These are phyloP conservation scores for Sporobolomyces pararoseus DNA, from an alignment of 768 basidiomycete species.

Conservation along the genomic window DNA sequence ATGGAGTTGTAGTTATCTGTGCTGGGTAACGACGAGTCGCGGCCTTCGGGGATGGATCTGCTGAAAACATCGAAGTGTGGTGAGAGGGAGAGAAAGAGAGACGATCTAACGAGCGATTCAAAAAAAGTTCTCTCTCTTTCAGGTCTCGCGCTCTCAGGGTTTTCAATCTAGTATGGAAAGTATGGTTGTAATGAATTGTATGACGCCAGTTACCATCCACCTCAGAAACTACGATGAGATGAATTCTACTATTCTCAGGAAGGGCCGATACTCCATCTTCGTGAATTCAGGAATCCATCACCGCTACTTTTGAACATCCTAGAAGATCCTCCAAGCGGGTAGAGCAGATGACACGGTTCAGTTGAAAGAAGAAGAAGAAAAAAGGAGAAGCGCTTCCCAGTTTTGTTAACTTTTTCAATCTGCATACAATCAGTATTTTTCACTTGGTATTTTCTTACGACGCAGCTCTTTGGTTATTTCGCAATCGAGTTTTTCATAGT, in stretches of 20 bases:
- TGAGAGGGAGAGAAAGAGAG: not conserved
- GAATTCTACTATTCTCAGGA: constrained; percentile 17
- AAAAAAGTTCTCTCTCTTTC: not conserved
- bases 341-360: constrained; percentile 22
- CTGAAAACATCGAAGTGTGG: not conserved
- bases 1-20: not conserved
- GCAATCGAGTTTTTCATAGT: no score
- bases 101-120: not conserved
- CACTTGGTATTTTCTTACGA: no score
- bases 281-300: constrained; percentile 17
- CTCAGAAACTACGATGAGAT: not conserved
- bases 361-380: constrained; percentile 8
- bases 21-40: constrained; percentile 12
- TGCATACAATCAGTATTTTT: no score
- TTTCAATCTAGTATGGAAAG: no score
- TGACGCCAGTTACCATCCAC: constrained; percentile 3
- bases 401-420: no score
- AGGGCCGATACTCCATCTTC: not conserved
- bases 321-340: not conserved
- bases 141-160: no score
- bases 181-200: no score
- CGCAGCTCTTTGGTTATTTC: no score
- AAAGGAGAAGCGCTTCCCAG: not conserved
- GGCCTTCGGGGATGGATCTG: constrained; percentile 6
- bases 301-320: not conserved